Base-by-base conservation (phyloP, 306 rosid genomes). In the Vigna hirtella region DNA sequence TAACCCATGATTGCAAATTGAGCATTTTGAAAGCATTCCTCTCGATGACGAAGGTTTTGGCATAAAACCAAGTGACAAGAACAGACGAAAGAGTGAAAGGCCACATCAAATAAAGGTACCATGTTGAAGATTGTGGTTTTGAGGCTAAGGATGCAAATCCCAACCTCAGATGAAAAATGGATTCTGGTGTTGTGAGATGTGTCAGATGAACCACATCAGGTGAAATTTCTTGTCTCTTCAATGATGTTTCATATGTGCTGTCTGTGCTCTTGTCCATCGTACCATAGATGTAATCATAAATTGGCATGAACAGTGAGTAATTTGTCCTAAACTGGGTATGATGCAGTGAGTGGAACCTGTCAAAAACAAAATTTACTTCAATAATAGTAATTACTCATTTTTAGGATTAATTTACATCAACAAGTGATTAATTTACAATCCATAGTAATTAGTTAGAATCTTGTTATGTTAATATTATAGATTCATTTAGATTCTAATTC, bases 311-410 rank as follows among this genome's bases (percentile, higher is more conserved):
- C 0, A 93, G 88, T 2, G 85, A 68, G 42, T 85, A 91, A 15
- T 93, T 93, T 0, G 90, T 89, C 38, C 93, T 61, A 68, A 93
- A 93, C 5, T 89, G 97, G 1, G 98, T 89, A 72, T 93, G 97
- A 28, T 93, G 97, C 34, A 93, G 48, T 5, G 95, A 88, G 68
- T 93, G 98, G 42, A 71, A 91, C 88, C 95, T 91, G 81, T 50
- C 10, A 55, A 18, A 32, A 16, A 55, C 3, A 34, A 84, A n/a
- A 22, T 56, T 77, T 42, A 16, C 0, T 77, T 71, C 64, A 26
- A 26, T 26, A 2, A 26, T 26, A 26, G 28, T 26, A 26, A 2
- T 26, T 2, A 26, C 0, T 26, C 0, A 26, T 26, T 26, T 2
- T 26, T 26, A 26, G 3, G 28, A 26, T 26, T 26, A 26, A 20